These are phyloP conservation scores for Colletotrichum higginsianum DNA, from an alignment of 2,329 filamentous ascomycete genomes.

Conservation along the genomic window DNA sequence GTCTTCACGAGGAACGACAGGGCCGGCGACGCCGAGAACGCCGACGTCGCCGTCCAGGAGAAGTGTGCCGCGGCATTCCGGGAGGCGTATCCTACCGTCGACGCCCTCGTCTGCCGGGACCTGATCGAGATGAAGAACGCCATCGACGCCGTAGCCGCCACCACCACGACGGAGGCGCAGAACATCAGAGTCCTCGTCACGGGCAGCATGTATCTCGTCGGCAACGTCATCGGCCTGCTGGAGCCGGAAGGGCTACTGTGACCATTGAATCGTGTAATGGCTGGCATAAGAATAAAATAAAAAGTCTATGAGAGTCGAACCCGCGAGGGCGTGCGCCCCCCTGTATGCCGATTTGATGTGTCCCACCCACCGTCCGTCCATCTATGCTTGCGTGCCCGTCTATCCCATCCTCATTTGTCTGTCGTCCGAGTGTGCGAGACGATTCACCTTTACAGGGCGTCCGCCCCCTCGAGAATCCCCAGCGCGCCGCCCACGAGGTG, in stretches of 20 bases:
- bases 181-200: slow-evolving; percentile 66
- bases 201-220: slow-evolving; percentile 75
- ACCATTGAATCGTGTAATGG: not conserved
- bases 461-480: slow-evolving; percentile 34
- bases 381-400: not conserved
- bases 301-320: slow-evolving; percentile 26
- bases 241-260: slow-evolving; percentile 49
- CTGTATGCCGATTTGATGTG: slow-evolving; percentile 45
- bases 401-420: not conserved
- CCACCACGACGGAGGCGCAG: slow-evolving; percentile 47
- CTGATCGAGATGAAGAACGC: slow-evolving; percentile 60
- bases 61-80: slow-evolving; percentile 67
- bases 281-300: not conserved
- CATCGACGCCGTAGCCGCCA: slow-evolving; percentile 60
- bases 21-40: slow-evolving; percentile 53
- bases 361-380: not conserved
- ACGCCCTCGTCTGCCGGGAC: slow-evolving; percentile 53
- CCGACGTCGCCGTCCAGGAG: slow-evolving; percentile 66
- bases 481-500: slow-evolving; percentile 87
- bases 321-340: slow-evolving; percentile 48
- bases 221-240: slow-evolving; percentile 66
- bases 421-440: not conserved
- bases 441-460: slow-evolving; percentile 25
- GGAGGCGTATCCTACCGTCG: slow-evolving; percentile 60
- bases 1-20: slow-evolving; percentile 68